phyloP scores from a whole-genome alignment of 202 grass and related monocot species.

The Setaria viridis region DNA sequence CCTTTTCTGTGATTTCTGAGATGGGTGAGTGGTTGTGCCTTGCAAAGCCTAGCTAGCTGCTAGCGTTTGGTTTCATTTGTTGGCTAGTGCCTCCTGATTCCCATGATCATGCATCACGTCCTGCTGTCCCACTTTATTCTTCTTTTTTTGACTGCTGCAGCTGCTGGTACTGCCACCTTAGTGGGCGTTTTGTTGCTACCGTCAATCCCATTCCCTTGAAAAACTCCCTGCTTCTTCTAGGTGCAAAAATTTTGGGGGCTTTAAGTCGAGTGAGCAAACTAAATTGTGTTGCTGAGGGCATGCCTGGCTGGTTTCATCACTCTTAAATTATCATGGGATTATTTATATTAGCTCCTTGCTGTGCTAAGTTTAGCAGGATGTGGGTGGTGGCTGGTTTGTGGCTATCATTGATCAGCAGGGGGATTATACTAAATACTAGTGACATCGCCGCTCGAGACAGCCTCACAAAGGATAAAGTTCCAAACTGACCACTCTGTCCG shows the following conservation, averaged over 20 bases:
- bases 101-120: not conserved
- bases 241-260: too few relatives aligned
- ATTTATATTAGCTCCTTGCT: too few relatives aligned
- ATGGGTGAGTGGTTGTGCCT: not conserved
- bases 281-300: too few relatives aligned
- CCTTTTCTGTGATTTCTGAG: not conserved
- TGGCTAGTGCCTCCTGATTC: conserved; percentile 7
- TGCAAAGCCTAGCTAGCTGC: not conserved
- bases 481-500: conserved; percentile 24
- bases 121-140: not conserved
- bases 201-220: not conserved
- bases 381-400: not conserved
- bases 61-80: not conserved
- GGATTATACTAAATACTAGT: not conserved
- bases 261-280: too few relatives aligned
- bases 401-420: conserved; percentile 20
- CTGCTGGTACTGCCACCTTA: not conserved
- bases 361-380: not conserved
- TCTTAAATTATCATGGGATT: too few relatives aligned
- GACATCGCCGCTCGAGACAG: conserved; percentile 9
- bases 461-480: conserved; percentile 32
- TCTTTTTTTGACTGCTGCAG: not conserved
- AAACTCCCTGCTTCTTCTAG: not conserved
- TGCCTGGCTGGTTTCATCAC: too few relatives aligned
- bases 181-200: not conserved